phyloP scores from a whole-genome alignment of 2,329 filamentous ascomycete species.

The Tolypocladium ovalisporum region DNA sequence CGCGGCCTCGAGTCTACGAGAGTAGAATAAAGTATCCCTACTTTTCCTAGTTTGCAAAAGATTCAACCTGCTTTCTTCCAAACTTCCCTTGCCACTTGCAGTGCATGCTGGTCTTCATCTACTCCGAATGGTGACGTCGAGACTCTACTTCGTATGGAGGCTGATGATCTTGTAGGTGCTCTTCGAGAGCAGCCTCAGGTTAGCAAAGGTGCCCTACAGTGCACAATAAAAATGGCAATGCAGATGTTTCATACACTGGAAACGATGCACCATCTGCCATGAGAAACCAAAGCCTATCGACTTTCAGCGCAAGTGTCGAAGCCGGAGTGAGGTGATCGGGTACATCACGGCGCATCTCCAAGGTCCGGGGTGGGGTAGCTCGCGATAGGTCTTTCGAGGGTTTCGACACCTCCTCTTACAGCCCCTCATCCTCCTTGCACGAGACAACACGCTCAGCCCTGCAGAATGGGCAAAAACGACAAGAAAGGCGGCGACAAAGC shows the following conservation, averaged over 20 bases:
- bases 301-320: background rate
- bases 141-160: too few relatives aligned
- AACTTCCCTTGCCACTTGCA: too few relatives aligned
- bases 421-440: background rate
- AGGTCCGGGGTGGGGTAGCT: background rate
- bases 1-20: background rate
- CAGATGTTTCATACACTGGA: background rate
- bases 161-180: too few relatives aligned
- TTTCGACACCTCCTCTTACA: constrained; percentile 1
- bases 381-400: background rate
- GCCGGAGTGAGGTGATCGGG: background rate
- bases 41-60: too few relatives aligned
- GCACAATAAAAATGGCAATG: background rate
- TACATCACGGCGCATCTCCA: background rate
- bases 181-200: background rate
- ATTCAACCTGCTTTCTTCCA: too few relatives aligned
- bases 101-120: too few relatives aligned
- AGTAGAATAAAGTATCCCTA: background rate
- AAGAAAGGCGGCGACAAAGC: constrained; percentile 29
- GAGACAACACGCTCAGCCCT: background rate
- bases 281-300: background rate
- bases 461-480: constrained; percentile 27
- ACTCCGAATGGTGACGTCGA: too few relatives aligned
- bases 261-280: background rate
- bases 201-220: background rate